Conservation (phyloP, 176 grass and related monocot genomes). For the Musa beccarii region DNA sequence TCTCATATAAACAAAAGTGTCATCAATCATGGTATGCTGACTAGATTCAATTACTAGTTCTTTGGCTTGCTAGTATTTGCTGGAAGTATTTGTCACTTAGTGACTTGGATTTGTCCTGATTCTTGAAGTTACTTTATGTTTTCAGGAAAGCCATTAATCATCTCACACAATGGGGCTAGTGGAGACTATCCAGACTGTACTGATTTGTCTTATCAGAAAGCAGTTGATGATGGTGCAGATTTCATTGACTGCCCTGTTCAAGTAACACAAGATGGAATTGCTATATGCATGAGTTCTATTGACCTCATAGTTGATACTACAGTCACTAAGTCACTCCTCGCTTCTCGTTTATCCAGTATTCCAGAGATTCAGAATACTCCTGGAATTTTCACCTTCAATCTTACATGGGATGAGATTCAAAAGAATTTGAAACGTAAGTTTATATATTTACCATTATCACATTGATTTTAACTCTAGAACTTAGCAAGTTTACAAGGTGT, state of each 20-base stretch:
- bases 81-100: background rate
- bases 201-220: conserved; percentile 73
- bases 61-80: background rate
- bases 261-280: conserved; percentile 48
- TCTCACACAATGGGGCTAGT: conserved; percentile 84
- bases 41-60: background rate
- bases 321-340: conserved; percentile 35
- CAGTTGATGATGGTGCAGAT: conserved; percentile 59
- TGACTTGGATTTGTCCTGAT: background rate
- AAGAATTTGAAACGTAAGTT: conserved; percentile 48
- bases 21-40: conserved; percentile 55
- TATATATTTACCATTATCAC: conserved; percentile 10
- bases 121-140: background rate
- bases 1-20: conserved; percentile 33
- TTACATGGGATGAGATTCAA: conserved; percentile 59
- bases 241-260: conserved; percentile 80
- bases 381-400: conserved; percentile 84
- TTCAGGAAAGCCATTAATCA: conserved; percentile 56
- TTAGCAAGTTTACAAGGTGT: no score
- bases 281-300: conserved; percentile 83
- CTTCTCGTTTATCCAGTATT: conserved; percentile 21
- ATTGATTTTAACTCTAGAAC: background rate
- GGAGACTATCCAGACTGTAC: conserved; percentile 82
- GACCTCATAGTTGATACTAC: conserved; percentile 45
- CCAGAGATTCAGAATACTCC: conserved; percentile 12